Conservation (phyloP, 2,329 filamentous ascomycete genomes). For the Calycina herbarum region DNA sequence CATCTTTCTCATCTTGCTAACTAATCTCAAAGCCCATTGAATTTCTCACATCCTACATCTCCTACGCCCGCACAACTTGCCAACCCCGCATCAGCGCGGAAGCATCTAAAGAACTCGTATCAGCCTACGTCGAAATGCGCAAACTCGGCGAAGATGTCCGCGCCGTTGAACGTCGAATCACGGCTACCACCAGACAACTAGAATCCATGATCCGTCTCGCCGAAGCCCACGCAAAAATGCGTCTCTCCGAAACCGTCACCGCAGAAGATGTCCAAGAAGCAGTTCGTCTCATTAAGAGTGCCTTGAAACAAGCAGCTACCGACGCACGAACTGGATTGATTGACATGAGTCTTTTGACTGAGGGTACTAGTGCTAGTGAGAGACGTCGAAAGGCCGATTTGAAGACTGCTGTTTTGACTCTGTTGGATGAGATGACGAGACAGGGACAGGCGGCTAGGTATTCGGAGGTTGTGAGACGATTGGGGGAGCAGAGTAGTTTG, state of each 20-base stretch:
- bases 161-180: conserved; percentile 90
- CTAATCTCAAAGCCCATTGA: conserved; percentile 69
- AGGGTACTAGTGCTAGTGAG: conserved; percentile 90
- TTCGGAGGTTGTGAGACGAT: conserved; percentile 70
- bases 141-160: conserved; percentile 87
- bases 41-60: conserved; percentile 95
- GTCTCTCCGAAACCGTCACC: conserved; percentile 74
- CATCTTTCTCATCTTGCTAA: conserved; percentile 31
- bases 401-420: conserved; percentile 71
- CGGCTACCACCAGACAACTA: conserved; percentile 91
- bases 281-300: conserved; percentile 86
- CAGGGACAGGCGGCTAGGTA: conserved; percentile 69
- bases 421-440: conserved; percentile 79
- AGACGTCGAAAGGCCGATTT: conserved; percentile 79
- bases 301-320: conserved; percentile 96
- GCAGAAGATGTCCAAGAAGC: conserved; percentile 84
- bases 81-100: conserved; percentile 79
- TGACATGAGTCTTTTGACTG: conserved; percentile 93
- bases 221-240: conserved; percentile 98
- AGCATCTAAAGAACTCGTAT: conserved; percentile 80
- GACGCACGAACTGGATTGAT: conserved; percentile 88
- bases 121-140: conserved; percentile 91
- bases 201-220: conserved; percentile 98
- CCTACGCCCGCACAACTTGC: conserved; percentile 84
- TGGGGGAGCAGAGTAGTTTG: conserved; percentile 70